phyloP scores from a whole-genome alignment of 768 basidiomycete genomes.

The Amyloporia xantha region DNA sequence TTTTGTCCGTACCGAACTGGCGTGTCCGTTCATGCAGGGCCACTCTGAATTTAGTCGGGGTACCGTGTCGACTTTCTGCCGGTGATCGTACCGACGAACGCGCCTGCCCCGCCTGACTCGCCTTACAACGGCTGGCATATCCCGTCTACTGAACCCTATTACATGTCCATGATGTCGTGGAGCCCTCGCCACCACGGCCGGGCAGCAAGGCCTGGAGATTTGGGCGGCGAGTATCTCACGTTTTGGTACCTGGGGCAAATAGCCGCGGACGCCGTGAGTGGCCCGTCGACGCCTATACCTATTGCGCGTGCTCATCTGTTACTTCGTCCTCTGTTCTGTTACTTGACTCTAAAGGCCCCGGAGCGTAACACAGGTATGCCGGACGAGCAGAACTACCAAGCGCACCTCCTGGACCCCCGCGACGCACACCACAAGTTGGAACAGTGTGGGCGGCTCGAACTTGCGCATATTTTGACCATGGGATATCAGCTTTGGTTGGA shows the following conservation, averaged over 20 bases:
- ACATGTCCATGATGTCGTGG: slow-evolving; percentile 30
- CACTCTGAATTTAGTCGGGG: slow-evolving; percentile 39
- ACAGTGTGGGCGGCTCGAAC: not conserved
- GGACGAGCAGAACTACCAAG: slow-evolving; percentile 44
- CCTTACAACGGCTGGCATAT: slow-evolving; percentile 3
- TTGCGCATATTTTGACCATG: slow-evolving; percentile 25
- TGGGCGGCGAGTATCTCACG: slow-evolving; percentile 47
- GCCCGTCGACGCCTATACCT: not conserved
- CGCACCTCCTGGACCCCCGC: slow-evolving; percentile 36
- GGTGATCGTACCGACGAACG: slow-evolving; percentile 32
- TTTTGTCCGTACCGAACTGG: not conserved
- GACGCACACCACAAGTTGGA: slow-evolving; percentile 36
- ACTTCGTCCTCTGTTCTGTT: not conserved
- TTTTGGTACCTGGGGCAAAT: slow-evolving; percentile 55
- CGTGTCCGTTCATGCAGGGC: not conserved
- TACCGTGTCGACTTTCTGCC: slow-evolving; percentile 42
- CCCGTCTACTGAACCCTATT: slow-evolving; percentile 39
- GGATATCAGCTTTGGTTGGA: slow-evolving; percentile 32
- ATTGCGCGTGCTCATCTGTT: not conserved
- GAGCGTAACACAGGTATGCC: slow-evolving; percentile 50
- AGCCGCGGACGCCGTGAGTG: slow-evolving; percentile 42
- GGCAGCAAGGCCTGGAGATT: not conserved
- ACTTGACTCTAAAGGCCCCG: slow-evolving; percentile 28
- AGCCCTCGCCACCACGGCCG: not conserved
- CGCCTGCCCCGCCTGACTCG: slow-evolving; percentile 32